Conservation (phyloP, 2,329 filamentous ascomycete species). For the Alternaria atra region DNA sequence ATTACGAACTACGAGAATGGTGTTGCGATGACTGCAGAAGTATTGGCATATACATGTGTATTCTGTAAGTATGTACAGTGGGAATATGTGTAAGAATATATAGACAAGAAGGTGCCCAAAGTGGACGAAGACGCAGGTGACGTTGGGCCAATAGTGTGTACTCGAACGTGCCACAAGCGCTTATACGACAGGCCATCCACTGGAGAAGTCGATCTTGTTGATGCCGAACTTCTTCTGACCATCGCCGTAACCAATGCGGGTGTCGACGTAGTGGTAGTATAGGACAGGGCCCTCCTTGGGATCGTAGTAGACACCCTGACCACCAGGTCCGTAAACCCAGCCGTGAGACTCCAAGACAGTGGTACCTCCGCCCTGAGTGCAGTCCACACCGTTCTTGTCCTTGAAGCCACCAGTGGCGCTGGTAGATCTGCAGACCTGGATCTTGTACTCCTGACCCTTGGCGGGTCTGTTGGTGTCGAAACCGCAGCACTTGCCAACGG, state of each 20-base stretch:
- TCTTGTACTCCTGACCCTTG: constrained; percentile 70
- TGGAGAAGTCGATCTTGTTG: constrained; percentile 61
- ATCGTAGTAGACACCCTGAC: constrained; percentile 68
- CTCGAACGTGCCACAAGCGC: neutral
- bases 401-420: constrained; percentile 63
- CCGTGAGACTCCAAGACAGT: constrained; percentile 68
- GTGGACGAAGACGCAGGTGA: neutral
- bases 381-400: constrained; percentile 64
- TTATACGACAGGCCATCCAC: constrained; percentile 59
- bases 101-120: neutral
- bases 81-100: neutral
- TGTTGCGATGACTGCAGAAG: neutral
- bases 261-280: constrained; percentile 71
- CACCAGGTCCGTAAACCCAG: constrained; percentile 71
- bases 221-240: constrained; percentile 62
- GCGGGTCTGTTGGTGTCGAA: constrained; percentile 63
- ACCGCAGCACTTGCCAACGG: constrained; percentile 68
- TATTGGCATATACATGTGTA: neutral
- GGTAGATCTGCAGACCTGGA: constrained; percentile 69
- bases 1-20: neutral
- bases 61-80: neutral
- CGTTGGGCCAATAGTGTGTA: neutral
- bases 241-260: constrained; percentile 62
- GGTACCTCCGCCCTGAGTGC: constrained; percentile 67
- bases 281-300: constrained; percentile 61